These are phyloP conservation scores for Oropetium thomaeum DNA, from an alignment of 176 grass and related monocot genomes.

Conservation along the genomic window DNA sequence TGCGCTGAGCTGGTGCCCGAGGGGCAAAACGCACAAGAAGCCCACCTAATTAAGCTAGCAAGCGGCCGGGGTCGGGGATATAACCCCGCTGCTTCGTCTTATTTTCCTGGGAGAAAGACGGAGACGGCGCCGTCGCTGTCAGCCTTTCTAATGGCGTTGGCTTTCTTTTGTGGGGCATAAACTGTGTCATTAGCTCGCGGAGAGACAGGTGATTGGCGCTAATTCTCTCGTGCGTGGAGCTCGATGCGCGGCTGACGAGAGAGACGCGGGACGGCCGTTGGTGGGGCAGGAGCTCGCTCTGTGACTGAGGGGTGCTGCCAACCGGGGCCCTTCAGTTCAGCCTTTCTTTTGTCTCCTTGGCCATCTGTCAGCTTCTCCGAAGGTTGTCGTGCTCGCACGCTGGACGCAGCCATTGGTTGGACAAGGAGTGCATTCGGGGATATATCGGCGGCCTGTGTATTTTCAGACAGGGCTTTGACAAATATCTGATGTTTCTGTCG, in stretches of 20 bases:
- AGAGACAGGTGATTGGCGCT: conserved; percentile 21
- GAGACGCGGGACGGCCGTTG: conserved; percentile 8
- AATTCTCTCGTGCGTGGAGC: neutral
- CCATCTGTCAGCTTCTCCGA: neutral
- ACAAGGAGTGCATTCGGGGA: neutral
- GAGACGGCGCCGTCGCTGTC: conserved; percentile 40
- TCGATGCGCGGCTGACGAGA: conserved; percentile 4
- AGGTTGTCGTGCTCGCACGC: conserved; percentile 27
- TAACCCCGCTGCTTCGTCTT: conserved; percentile 34
- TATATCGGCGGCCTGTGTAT: conserved; percentile 30
- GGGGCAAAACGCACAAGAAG: conserved; percentile 35
- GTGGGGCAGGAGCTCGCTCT: neutral
- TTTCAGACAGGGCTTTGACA: conserved; percentile 48
- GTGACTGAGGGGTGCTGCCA: conserved; percentile 28
- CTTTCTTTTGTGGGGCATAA: conserved; percentile 11
- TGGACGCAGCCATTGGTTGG: neutral
- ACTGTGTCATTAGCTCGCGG: neutral
- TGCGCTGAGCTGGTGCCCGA: conserved; percentile 58
- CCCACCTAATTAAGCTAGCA: conserved; percentile 22
- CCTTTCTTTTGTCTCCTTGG: neutral
- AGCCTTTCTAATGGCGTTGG: conserved; percentile 1
- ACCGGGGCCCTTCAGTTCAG: neutral
- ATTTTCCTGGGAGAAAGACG: conserved; percentile 25
- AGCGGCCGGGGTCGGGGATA: no score
- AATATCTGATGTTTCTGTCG: conserved; percentile 5